phyloP scores from a whole-genome alignment of 306 rosid species.

The Cucurbita maxima region DNA sequence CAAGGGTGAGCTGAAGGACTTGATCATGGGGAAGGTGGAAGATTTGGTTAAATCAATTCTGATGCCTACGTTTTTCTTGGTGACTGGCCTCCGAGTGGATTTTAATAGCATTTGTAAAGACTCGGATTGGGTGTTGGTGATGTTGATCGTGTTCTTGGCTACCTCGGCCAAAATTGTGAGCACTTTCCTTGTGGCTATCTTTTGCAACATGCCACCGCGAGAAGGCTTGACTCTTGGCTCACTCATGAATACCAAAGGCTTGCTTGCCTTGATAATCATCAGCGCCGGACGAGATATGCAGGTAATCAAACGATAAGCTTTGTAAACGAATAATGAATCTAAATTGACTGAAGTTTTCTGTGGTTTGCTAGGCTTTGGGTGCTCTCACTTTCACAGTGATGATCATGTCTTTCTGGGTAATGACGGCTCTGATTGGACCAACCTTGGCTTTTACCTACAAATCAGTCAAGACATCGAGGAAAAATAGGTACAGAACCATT shows the following conservation, averaged over 20 bases:
- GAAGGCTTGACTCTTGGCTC: slow-evolving; percentile 26
- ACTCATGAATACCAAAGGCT: slow-evolving; percentile 31
- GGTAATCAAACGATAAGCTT: background rate
- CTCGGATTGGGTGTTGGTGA: background rate
- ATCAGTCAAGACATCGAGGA: background rate
- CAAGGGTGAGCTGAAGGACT: slow-evolving; percentile 20
- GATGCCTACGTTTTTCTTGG: slow-evolving; percentile 23
- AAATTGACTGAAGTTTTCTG: background rate
- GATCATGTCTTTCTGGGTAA: slow-evolving; percentile 11
- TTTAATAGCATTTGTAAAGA: background rate
- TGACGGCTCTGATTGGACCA: slow-evolving; percentile 23
- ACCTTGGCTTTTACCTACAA: slow-evolving; percentile 15
- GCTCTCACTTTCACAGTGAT: slow-evolving; percentile 11
- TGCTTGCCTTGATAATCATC: slow-evolving; percentile 17
- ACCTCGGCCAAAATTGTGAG: slow-evolving; percentile 14
- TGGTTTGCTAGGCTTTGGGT: slow-evolving; percentile 18
- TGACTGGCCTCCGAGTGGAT: slow-evolving; percentile 17
- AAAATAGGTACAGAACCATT: slow-evolving; percentile 15
- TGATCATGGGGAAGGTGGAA: slow-evolving; percentile 16
- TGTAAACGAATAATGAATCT: background rate
- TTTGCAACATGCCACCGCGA: slow-evolving; percentile 13
- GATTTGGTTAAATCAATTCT: slow-evolving; percentile 16
- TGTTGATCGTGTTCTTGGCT: slow-evolving; percentile 9
- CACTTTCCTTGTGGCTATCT: slow-evolving; percentile 14
- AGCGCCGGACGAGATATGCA: slow-evolving; percentile 11